Evolutionary conservation across 2,329 filamentous ascomycete genomes (phyloP), one percentile per base, ranked within the genome.

Genomic region (Hymenoscyphus albidus): DNA sequence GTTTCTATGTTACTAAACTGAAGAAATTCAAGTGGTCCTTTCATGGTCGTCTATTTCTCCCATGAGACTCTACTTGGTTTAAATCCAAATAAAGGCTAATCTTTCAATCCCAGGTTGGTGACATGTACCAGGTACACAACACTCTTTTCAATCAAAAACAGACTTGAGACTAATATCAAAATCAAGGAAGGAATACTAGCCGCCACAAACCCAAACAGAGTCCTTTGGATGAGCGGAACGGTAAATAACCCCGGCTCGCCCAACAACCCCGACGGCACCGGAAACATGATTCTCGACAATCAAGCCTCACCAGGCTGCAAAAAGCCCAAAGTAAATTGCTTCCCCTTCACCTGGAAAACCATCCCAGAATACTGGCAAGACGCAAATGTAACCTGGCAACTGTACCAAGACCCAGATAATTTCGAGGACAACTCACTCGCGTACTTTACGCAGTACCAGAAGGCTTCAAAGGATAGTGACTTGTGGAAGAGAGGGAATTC

Each of bases 151-250:
- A 16, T 22, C 39, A 27, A 32, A 32, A 22, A 9, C 5, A 27
- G 14, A 4, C 18, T 3, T 4, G 31, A 27, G 22, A 54, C 48
- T 54, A 27, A 54, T 13, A 2, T 27, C 18, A 10, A 35, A 22
- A 54, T 27, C 32, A 39, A 78, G 77, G 81, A 85, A 73, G 76
- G 77, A 1, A 78, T 83, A 62, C 79, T 85, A 39, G 81, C 81
- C 0, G 78, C 82, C 0, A 85, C 83, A 0, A 81, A 80, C 62
- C 82, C 83, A 2, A 85, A 85, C 68, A 78, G 83, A 61, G 82
- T 82, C 3, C 79, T 77, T 5, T 79, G 83, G 77, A 76, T 80
- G 38, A 82, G 79, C 42, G 83, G 82, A 31, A 81, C 78, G 3
- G 80, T 84, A 65, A 84, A 84, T 66, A 78, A 78, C 0, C 81